Evolutionary conservation across 805 yeast species (phyloP).

Genomic region (Schwanniomyces polymorphus): DNA sequence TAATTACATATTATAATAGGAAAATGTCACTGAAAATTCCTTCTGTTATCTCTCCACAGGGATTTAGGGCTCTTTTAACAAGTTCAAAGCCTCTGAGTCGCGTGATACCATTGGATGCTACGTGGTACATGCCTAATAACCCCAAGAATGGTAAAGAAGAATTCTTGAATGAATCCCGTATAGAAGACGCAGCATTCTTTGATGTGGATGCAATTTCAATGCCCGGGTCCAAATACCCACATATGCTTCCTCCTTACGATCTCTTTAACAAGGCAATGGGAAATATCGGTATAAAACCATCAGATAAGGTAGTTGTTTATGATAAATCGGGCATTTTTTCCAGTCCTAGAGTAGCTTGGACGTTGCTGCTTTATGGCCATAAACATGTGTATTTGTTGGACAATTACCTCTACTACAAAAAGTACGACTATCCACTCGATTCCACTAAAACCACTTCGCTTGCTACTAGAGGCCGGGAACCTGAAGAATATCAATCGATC

Average conservation of each 20-base stretch:
- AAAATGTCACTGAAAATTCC: conserved; percentile 3
- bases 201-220: conserved; percentile 76
- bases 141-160: conserved; percentile 62
- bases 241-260: conserved; percentile 74
- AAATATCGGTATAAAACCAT: conserved; percentile 52
- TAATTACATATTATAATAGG: neutral
- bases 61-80: conserved; percentile 5
- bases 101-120: conserved; percentile 72
- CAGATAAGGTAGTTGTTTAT: conserved; percentile 73
- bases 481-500: conserved; percentile 17
- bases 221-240: conserved; percentile 67
- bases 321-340: conserved; percentile 85
- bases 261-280: conserved; percentile 56
- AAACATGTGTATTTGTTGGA: conserved; percentile 66
- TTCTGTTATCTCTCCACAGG: conserved; percentile 6
- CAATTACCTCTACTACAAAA: conserved; percentile 57
- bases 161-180: conserved; percentile 52
- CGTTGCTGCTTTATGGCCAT: conserved; percentile 79
- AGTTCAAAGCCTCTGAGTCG: conserved; percentile 7
- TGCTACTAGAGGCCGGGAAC: conserved; percentile 15
- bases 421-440: conserved; percentile 48
- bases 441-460: conserved; percentile 22
- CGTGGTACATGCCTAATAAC: conserved; percentile 89
- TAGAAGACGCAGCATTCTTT: conserved; percentile 68
- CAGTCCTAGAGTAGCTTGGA: conserved; percentile 92